These are phyloP conservation scores for Trypanosoma scelopori DNA, from an alignment of 208 protist species.

Conservation along the genomic window DNA sequence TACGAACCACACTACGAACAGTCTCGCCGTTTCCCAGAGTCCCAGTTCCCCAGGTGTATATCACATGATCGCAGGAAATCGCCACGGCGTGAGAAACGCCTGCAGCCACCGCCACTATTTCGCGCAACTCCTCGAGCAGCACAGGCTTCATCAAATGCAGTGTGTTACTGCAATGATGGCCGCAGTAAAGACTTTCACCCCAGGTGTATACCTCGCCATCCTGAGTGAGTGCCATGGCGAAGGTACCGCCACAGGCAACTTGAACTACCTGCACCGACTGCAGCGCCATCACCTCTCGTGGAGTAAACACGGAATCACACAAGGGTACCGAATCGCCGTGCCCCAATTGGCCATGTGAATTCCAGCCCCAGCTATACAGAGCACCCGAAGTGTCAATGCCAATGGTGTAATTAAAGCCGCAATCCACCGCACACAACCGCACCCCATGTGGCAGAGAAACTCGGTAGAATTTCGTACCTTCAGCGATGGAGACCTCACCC, in stretches of 20 bases:
- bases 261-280: constrained; percentile 39
- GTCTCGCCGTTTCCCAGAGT: constrained; percentile 33
- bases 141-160: constrained; percentile 21
- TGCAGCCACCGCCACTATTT: constrained; percentile 54
- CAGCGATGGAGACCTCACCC: constrained; percentile 35
- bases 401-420: constrained; percentile 68
- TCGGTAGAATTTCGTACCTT: constrained; percentile 18
- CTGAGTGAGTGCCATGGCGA: constrained; percentile 58
- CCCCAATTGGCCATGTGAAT: constrained; percentile 47
- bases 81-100: constrained; percentile 67
- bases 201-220: constrained; percentile 56
- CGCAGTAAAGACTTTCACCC: constrained; percentile 64
- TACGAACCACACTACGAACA: constrained; percentile 11
- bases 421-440: constrained; percentile 34
- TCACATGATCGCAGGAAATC: constrained; percentile 38
- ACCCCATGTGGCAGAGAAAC: constrained; percentile 32
- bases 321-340: constrained; percentile 14
- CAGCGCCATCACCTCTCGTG: constrained; percentile 40
- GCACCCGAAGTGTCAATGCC: constrained; percentile 36
- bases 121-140: constrained; percentile 26
- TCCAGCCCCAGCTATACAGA: constrained; percentile 77
- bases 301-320: constrained; percentile 36
- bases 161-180: constrained; percentile 21
- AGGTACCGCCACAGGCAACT: constrained; percentile 73
- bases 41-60: constrained; percentile 73